Evolutionary conservation across 768 basidiomycete genomes (phyloP), one percentile per base, ranked within the genome.

Genomic region (Tricholomella constricta): DNA sequence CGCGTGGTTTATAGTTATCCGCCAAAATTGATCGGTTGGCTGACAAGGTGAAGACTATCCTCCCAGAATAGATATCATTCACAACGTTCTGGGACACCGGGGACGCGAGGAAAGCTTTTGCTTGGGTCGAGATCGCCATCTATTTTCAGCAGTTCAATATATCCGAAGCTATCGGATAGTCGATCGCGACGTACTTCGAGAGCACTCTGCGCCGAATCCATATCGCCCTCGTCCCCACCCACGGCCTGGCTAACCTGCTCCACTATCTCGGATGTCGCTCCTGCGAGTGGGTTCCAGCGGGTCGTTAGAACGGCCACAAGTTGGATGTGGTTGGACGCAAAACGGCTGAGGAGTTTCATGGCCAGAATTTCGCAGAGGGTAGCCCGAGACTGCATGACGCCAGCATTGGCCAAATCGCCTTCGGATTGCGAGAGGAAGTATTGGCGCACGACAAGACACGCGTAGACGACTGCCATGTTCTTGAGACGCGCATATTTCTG

Each of bases 331-430:
- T 85, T 82, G 4, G 80, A 79, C 1, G 89, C 85, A 62, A 90
- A 94, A 27, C 79, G 78, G 19, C 79, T 82, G 10, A 94, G 76
- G 20, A 95, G 80, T 63, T 97, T 97, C 75, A 92, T 84, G 8
- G 95, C 93, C 17, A 97, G 69, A 14, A 97, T 82, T 66, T 97
- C 93, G 69, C 92, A 95, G 9, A 95, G 77, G 26, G 78, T 85
- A 4, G 93, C 94, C 36, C 77, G 71, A 26, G 77, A 73, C 7
- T 75, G 68, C 75, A 89, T 87, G 49, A 97, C 77, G 14, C 80
- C 83, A 8, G 91, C 80, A 70, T 86, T 87, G 12, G 91, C 90
- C 41, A 97, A 76, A 60, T 94, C 85, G 2, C 77, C 75, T 22
- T 83, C 83, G 3, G 85, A 80, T 43, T 84, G 79, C 9, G 82